phyloP scores from a whole-genome alignment of 1,139 yeast genomes.

The Taphrina flavorubra region DNA sequence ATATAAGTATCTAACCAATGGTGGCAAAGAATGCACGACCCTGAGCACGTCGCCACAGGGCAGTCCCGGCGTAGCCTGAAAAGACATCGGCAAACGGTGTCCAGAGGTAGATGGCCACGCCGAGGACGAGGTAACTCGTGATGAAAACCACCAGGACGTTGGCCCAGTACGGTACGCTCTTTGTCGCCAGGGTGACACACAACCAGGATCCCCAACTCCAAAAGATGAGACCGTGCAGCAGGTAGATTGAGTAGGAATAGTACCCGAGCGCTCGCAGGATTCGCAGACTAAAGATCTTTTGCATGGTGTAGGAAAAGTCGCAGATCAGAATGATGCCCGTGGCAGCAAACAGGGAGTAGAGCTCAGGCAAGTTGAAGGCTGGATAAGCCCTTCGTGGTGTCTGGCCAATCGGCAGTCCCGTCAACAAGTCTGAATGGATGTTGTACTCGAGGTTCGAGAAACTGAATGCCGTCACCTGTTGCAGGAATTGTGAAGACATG shows the following conservation, averaged over 20 bases:
- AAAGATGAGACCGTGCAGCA: constrained; percentile 39
- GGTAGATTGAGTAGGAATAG: constrained; percentile 39
- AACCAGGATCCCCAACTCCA: constrained; percentile 40
- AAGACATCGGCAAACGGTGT: constrained; percentile 39
- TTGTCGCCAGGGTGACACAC: constrained; percentile 17
- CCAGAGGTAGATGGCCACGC: constrained; percentile 22
- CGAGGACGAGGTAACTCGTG: constrained; percentile 30
- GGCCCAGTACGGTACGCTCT: constrained; percentile 38
- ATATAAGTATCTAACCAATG: constrained; percentile 16
- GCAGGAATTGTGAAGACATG: constrained; percentile 27
- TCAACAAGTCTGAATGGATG: constrained; percentile 31
- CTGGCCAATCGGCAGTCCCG: constrained; percentile 33
- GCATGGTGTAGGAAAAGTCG: constrained; percentile 22
- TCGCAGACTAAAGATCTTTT: constrained; percentile 18
- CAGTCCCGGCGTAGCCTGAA: constrained; percentile 33
- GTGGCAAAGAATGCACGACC: constrained; percentile 38
- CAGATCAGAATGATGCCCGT: constrained; percentile 26
- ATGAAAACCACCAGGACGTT: constrained; percentile 30
- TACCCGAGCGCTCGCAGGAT: constrained; percentile 35
- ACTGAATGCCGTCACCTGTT: constrained; percentile 28
- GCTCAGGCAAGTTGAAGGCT: constrained; percentile 29
- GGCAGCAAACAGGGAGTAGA: constrained; percentile 34
- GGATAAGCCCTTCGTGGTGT: constrained; percentile 22
- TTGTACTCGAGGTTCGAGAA: constrained; percentile 24
- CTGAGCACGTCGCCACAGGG: constrained; percentile 39